Base-by-base conservation (phyloP, 208 protist genomes). In the Trypanosoma melophagium region DNA sequence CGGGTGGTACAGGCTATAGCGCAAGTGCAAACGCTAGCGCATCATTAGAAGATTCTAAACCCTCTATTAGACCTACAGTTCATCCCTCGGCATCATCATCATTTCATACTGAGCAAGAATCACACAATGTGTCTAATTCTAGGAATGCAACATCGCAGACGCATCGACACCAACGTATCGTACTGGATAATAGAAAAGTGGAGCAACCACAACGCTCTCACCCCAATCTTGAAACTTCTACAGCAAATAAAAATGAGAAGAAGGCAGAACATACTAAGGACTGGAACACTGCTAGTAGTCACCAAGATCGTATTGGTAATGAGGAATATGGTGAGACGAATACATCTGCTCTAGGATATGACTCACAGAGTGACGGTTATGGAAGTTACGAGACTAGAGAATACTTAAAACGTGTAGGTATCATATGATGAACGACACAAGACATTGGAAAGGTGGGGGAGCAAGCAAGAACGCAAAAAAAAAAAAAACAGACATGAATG, bases 301-400 rank as follows among this genome's bases (percentile, higher is more conserved):
- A 60, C 19, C 12, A 24, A 40, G 53, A 65, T 47, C 51, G 66
- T 22, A 38, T 24, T 9, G 62, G 49, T 17, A 57, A 42, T 50
- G 58, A 64, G n/a, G 57, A 53, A 28, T 50, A 40, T 22, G 24
- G 54, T 49, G 45, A 66, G 52, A 41, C 22, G 49, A 47, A 25
- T 13, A 16, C 5, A 8, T 60, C 66, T 41, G 64, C 57, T 42
- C 35, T 55, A 9, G 80, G 84, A 16, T 78, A 86, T 38, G 90
- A 96, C 71, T 91, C 82, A 17, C 79, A 92, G 19, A 96, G 87
- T 59, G 90, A 96, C 42, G 90, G 86, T 17, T 93, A 92, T 64
- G 86, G 86, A 24, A 96, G 90, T 69, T 94, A 96, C 49, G 90
- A 96, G 60, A 89, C 86, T 2, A 77, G 81, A 31, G 78, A 92